Percentiles rank a stretch among this genome's conserved stretches.
These are phyloP conservation scores for Botrytis byssoidea DNA, from an alignment of 2,329 filamentous ascomycete species.

Conservation along the genomic window DNA sequence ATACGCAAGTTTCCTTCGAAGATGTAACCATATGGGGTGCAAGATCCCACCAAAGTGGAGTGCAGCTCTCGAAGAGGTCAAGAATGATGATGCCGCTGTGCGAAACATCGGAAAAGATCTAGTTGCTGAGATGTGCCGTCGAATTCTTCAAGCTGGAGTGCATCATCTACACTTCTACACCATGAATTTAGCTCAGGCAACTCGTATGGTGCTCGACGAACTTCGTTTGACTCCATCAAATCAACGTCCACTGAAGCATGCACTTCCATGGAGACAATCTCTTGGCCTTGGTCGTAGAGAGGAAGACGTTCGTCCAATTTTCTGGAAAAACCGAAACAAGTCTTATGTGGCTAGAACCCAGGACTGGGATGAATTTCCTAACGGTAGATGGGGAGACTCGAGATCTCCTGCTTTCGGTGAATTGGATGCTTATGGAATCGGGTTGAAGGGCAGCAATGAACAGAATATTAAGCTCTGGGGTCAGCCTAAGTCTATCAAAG, in stretches of 20 bases:
- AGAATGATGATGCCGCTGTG: constrained; percentile 93
- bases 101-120: constrained; percentile 84
- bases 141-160: constrained; percentile 78
- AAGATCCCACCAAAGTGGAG: constrained; percentile 80
- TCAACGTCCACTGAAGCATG: constrained; percentile 76
- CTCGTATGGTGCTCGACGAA: constrained; percentile 90
- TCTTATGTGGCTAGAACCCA: constrained; percentile 94
- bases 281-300: constrained; percentile 83
- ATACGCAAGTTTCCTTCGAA: constrained; percentile 85
- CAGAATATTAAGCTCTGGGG: constrained; percentile 96
- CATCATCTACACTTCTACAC: constrained; percentile 96
- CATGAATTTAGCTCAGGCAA: constrained; percentile 96
- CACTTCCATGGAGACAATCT: constrained; percentile 95
- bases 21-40: constrained; percentile 89
- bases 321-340: constrained; percentile 96
- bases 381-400: constrained; percentile 97
- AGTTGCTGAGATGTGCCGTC: constrained; percentile 85
- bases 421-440: constrained; percentile 90
- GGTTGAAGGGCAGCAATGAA: constrained; percentile 91
- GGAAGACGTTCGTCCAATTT: constrained; percentile 96
- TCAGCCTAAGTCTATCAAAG: constrained; percentile 72
- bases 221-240: constrained; percentile 76
- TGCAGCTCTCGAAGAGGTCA: constrained; percentile 80
- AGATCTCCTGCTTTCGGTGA: constrained; percentile 95
- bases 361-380: constrained; percentile 99